Evolutionary conservation across 1,284 basidiomycete species (phyloP).

Genomic region (Tausonia pullulans): DNA sequence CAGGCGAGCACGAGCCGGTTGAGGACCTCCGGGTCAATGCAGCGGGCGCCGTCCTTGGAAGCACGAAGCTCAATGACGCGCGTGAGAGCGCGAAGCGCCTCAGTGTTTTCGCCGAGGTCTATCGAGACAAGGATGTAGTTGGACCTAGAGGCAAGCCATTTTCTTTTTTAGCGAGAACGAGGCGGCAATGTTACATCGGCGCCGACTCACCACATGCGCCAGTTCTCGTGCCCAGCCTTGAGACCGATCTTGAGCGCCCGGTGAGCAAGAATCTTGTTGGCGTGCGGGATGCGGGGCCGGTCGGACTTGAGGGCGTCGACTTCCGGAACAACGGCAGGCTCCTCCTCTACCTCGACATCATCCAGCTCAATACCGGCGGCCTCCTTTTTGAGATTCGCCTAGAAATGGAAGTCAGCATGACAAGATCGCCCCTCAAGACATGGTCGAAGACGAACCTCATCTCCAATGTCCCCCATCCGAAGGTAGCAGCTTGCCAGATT

Average conservation of each 20-base stretch:
- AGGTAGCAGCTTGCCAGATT: slow-evolving; percentile 94
- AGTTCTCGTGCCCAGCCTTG: slow-evolving; percentile 73
- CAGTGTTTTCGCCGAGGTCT: slow-evolving; percentile 82
- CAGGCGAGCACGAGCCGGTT: slow-evolving; percentile 79
- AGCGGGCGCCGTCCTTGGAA: slow-evolving; percentile 48
- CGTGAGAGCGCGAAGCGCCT: slow-evolving; percentile 71
- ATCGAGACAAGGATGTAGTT: slow-evolving; percentile 94
- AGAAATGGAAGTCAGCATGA: background rate
- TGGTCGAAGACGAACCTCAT: slow-evolving; percentile 5
- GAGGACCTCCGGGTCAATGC: slow-evolving; percentile 73
- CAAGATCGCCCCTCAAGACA: background rate
- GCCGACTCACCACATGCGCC: slow-evolving; percentile 72
- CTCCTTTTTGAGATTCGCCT: slow-evolving; percentile 20
- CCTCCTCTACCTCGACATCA: slow-evolving; percentile 11
- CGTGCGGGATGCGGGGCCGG: slow-evolving; percentile 31
- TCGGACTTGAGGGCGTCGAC: slow-evolving; percentile 13
- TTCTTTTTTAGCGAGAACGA: too few relatives aligned
- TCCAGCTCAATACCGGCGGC: slow-evolving; percentile 20
- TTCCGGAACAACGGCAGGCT: background rate
- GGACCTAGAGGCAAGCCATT: slow-evolving; percentile 28
- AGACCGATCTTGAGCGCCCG: slow-evolving; percentile 87
- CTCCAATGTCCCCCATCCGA: slow-evolving; percentile 47
- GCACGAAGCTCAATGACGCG: slow-evolving; percentile 72
- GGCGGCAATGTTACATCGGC: too few relatives aligned
- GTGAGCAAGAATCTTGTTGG: slow-evolving; percentile 77